Evolutionary conservation across 768 basidiomycete genomes (phyloP), one percentile per base, ranked within the genome.

Genomic region (Naganishia onofrii): DNA sequence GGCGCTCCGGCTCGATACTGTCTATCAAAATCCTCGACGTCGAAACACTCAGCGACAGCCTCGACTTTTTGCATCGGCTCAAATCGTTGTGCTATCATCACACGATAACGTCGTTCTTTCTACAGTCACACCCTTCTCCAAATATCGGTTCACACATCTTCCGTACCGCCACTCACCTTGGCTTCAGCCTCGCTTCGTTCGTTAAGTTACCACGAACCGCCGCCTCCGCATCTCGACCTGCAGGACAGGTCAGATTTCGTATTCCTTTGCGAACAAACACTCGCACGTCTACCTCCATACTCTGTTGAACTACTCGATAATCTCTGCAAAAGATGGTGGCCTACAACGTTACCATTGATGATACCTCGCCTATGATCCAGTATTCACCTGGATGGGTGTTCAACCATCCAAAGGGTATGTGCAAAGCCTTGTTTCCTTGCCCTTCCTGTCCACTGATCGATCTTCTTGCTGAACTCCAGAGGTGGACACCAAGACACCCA

Each of bases 291-390:
- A n/a, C 12, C 7, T n/a, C n/a, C 7, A 7, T n/a, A n/a, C 23
- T n/a, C 3, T n/a, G 13, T 6, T 26, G 48, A 13, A 51, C 48
- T 6, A n/a, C 48, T 51, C 23, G 48, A 4, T 12, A 1, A 26
- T 51, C 5, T 23, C n/a, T 51, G 23, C 48, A 51, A 12, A n/a
- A 51, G 3, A 63, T 63, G 60, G 60, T 63, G 23, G 46, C 52
- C 4, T 66, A 52, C 48, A 70, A 70, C 31, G 19, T 70, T 21
- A 70, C 69, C 34, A 26, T 70, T 19, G 69, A 70, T 23, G 69
- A 70, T 38, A 64, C 52, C 19, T 70, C 69, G 6, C 69, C 69
- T 12, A 29, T 53, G 51, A 70, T 70, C 34, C 23, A 52, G 23
- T 70, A 60, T 38, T 60, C 44, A 8, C 36, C 32, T n/a, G 42